phyloP scores from a whole-genome alignment of 768 basidiomycete genomes.

The Grammothele lineata region DNA sequence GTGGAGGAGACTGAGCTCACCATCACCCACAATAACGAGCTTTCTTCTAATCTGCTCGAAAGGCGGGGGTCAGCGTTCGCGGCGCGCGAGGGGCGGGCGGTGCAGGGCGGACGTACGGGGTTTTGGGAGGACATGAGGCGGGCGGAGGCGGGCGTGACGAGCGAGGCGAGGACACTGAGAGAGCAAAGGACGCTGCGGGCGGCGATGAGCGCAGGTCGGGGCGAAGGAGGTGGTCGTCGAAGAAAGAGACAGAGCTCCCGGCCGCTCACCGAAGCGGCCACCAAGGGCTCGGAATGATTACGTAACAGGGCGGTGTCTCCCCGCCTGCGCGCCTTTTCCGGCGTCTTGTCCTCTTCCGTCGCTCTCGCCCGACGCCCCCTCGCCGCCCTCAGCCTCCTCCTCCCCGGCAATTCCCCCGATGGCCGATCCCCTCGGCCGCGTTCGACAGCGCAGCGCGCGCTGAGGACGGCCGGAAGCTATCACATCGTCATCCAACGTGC shows the following conservation, averaged over 20 bases:
- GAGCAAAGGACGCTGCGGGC: not conserved
- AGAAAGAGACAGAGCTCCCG: conserved; percentile 2
- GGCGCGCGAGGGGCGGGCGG: conserved; percentile 1
- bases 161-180: not conserved
- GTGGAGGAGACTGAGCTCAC: conserved; percentile 36
- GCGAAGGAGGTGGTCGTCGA: not conserved
- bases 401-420: no score
- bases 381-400: no score
- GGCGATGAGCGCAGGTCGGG: not conserved
- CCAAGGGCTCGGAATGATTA: conserved; percentile 11
- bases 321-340: no score
- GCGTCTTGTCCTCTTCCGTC: no score
- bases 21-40: conserved; percentile 96
- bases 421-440: no score
- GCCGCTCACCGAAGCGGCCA: conserved; percentile 9
- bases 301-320: conserved; percentile 13
- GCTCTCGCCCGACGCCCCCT: no score
- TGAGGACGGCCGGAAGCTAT: no score
- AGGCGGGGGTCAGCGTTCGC: conserved; percentile 2
- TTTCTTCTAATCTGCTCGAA: conserved; percentile 78
- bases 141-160: conserved; percentile 2
- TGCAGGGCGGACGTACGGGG: conserved; percentile 41
- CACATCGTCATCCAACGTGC: no score
- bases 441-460: no score
- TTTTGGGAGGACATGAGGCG: conserved; percentile 25